Evolutionary conservation across 2,329 filamentous ascomycete genomes (phyloP).

Genomic region (Capronia americana): DNA sequence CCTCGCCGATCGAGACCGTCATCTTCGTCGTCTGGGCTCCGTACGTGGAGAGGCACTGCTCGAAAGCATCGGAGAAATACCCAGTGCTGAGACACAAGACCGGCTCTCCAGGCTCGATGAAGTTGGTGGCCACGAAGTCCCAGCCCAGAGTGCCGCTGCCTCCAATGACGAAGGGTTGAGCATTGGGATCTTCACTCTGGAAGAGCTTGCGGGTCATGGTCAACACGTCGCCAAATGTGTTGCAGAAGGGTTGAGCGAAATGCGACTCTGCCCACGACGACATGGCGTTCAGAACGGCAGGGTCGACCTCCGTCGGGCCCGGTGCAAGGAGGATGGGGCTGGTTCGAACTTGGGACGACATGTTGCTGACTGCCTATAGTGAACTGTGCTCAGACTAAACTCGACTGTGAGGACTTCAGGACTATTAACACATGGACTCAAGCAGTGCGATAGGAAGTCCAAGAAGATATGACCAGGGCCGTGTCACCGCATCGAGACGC

Average conservation of each 20-base stretch:
- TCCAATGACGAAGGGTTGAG: slow-evolving; percentile 90
- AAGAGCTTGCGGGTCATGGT: slow-evolving; percentile 90
- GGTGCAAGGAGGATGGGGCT: slow-evolving; percentile 82
- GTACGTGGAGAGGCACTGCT: slow-evolving; percentile 88
- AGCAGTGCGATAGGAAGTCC: background rate
- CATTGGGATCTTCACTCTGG: slow-evolving; percentile 78
- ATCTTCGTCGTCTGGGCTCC: slow-evolving; percentile 88
- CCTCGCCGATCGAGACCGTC: slow-evolving; percentile 83
- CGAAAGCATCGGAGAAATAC: slow-evolving; percentile 95
- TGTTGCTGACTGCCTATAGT: background rate
- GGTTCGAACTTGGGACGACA: slow-evolving; percentile 18
- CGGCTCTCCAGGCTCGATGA: slow-evolving; percentile 85
- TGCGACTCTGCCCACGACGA: slow-evolving; percentile 71
- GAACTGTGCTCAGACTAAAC: background rate
- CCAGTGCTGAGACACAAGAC: slow-evolving; percentile 94
- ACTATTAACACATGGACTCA: background rate
- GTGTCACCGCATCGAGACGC: background rate
- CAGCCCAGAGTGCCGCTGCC: slow-evolving; percentile 95
- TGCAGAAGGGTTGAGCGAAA: slow-evolving; percentile 85
- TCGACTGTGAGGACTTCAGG: background rate
- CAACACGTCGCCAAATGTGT: slow-evolving; percentile 86
- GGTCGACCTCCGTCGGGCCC: slow-evolving; percentile 62
- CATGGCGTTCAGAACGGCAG: slow-evolving; percentile 23
- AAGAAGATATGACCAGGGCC: background rate
- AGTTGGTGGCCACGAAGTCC: slow-evolving; percentile 91